These are phyloP conservation scores for Avena atlantica DNA, from an alignment of 176 grass and related monocot species.

Conservation along the genomic window DNA sequence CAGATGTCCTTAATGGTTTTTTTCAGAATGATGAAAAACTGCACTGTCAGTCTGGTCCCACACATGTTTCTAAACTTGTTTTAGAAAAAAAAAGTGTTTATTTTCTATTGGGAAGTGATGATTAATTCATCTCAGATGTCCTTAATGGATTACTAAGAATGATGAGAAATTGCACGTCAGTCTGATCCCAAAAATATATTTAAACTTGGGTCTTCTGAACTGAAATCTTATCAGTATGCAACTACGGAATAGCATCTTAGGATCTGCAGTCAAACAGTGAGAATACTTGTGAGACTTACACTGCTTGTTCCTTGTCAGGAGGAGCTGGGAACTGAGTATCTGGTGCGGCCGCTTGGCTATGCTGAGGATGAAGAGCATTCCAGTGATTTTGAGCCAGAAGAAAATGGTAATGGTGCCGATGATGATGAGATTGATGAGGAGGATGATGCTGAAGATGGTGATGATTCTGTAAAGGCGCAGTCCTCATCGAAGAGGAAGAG, in stretches of 20 bases:
- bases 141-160: conserved; percentile 4
- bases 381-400: neutral
- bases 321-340: conserved; percentile 58
- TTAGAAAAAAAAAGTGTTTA: neutral
- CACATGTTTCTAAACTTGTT: neutral
- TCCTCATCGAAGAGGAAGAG: too few species aligned
- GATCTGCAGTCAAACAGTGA: too few species aligned
- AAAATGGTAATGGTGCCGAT: too few species aligned
- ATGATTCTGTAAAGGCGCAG: too few species aligned
- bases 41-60: conserved; percentile 70
- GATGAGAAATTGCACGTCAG: conserved; percentile 73
- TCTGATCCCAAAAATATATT: conserved; percentile 42
- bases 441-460: too few species aligned
- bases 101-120: conserved; percentile 29
- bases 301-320: conserved; percentile 28
- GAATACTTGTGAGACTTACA: neutral
- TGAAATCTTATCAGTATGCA: neutral
- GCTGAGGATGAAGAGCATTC: conserved; percentile 59
- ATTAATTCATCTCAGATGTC: conserved; percentile 1
- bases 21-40: conserved; percentile 49
- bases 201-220: neutral
- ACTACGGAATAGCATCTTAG: neutral
- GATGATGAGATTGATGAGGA: too few species aligned
- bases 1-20: conserved; percentile 15
- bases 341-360: conserved; percentile 53